Evolutionary conservation across 768 basidiomycete species (phyloP).

Genomic region (Suillus alpinus): DNA sequence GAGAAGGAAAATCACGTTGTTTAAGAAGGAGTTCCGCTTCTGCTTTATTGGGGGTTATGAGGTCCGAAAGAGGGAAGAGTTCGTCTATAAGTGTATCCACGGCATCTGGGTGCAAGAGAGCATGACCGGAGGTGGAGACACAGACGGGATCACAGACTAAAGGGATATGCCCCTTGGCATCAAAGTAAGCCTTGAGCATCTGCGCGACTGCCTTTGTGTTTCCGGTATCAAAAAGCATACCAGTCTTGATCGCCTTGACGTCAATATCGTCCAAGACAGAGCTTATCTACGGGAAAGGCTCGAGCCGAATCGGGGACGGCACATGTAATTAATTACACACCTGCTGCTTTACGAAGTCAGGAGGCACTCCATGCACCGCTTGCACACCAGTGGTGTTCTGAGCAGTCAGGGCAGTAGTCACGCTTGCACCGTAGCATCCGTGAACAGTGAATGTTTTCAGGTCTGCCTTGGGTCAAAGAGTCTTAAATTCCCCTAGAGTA

Average conservation of each 20-base stretch:
- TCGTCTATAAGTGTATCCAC: conserved; percentile 53
- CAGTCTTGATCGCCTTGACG: conserved; percentile 77
- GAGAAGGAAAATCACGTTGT: conserved; percentile 20
- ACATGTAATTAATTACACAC: conserved; percentile 34
- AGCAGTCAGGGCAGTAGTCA: conserved; percentile 81
- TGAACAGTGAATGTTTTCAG: conserved; percentile 81
- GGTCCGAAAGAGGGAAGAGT: conserved; percentile 66
- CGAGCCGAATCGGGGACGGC: not conserved
- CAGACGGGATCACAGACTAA: conserved; percentile 89
- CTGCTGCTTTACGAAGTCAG: conserved; percentile 74
- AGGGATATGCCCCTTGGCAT: conserved; percentile 36
- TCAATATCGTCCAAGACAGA: conserved; percentile 73
- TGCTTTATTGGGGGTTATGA: conserved; percentile 83
- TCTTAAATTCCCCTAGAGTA: not conserved
- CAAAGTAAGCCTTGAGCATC: conserved; percentile 45
- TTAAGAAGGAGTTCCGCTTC: conserved; percentile 74
- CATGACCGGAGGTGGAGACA: conserved; percentile 87
- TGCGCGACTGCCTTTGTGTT: conserved; percentile 51
- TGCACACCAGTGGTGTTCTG: conserved; percentile 89
- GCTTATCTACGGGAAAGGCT: conserved; percentile 45
- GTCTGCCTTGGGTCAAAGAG: conserved; percentile 58
- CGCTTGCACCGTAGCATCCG: conserved; percentile 77
- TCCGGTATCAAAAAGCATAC: conserved; percentile 75
- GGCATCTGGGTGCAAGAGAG: conserved; percentile 66
- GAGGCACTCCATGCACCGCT: conserved; percentile 62